A percentile compares a stretch with the other conserved stretches of the same genome.
Conservation (phyloP, 2,329 filamentous ascomycete genomes). For the Hyphodiscus sp. region DNA sequence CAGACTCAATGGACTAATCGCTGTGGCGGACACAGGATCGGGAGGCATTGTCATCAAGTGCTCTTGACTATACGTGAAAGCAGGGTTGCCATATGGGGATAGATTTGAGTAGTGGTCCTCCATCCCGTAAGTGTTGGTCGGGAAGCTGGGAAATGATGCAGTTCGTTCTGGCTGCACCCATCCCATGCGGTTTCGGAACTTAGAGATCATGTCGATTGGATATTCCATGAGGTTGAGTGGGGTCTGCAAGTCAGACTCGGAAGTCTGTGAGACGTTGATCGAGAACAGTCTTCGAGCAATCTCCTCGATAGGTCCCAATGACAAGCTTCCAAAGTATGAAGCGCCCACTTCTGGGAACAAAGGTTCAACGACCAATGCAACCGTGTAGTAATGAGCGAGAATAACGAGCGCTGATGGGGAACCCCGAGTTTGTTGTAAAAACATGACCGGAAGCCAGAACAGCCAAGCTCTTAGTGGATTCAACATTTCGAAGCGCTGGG, state of each 20-base stretch:
- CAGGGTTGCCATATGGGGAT: slow-evolving; percentile 50
- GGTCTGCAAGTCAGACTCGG: slow-evolving; percentile 52
- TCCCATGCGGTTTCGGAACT: slow-evolving; percentile 64
- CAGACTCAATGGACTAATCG: slow-evolving; percentile 48
- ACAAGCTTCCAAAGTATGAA: slow-evolving; percentile 77
- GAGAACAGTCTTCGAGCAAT: slow-evolving; percentile 71
- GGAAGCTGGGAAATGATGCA: slow-evolving; percentile 54
- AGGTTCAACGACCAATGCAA: slow-evolving; percentile 80
- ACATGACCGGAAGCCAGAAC: slow-evolving; percentile 87
- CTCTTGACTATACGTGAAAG: slow-evolving; percentile 59
- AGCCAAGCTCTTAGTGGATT: slow-evolving; percentile 87
- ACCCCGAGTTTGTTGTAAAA: slow-evolving; percentile 68
- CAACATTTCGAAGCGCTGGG: slow-evolving; percentile 84
- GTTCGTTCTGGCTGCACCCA: slow-evolving; percentile 56
- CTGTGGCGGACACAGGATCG: slow-evolving; percentile 39
- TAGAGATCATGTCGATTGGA: slow-evolving; percentile 60
- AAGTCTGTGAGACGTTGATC: slow-evolving; percentile 54
- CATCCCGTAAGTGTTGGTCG: slow-evolving; percentile 48
- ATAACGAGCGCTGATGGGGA: slow-evolving; percentile 76
- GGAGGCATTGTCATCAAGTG: slow-evolving; percentile 50
- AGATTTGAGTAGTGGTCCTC: slow-evolving; percentile 37
- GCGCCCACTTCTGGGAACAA: slow-evolving; percentile 88
- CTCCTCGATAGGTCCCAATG: slow-evolving; percentile 75
- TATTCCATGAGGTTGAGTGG: slow-evolving; percentile 65
- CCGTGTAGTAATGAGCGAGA: slow-evolving; percentile 82